Conservation (phyloP, 768 basidiomycete genomes). For the Lactifluus volemus region DNA sequence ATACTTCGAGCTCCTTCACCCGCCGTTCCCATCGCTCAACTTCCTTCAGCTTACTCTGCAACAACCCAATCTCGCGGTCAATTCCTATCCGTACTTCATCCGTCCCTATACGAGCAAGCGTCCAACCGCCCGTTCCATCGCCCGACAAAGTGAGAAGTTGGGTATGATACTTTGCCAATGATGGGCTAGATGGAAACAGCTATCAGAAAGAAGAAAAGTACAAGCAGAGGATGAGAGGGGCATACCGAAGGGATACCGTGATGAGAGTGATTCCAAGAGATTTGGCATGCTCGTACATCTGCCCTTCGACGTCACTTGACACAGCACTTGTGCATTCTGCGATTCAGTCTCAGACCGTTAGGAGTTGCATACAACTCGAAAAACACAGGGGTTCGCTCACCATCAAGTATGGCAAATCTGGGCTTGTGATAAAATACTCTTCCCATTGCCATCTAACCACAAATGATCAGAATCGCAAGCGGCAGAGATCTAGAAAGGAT, state of each 20-base stretch:
- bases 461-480: slow-evolving; percentile 10
- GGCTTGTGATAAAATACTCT: slow-evolving; percentile 87
- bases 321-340: slow-evolving; percentile 93
- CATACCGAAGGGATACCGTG: slow-evolving; percentile 80
- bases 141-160: slow-evolving; percentile 75
- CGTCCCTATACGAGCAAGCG: slow-evolving; percentile 59
- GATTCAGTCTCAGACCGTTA: slow-evolving; percentile 8
- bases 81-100: slow-evolving; percentile 67
- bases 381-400: slow-evolving; percentile 34
- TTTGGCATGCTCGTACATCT: slow-evolving; percentile 93
- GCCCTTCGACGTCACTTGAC: slow-evolving; percentile 90
- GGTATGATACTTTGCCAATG: slow-evolving; percentile 82
- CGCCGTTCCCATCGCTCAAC: slow-evolving; percentile 67
- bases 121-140: slow-evolving; percentile 63
- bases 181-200: slow-evolving; percentile 45
- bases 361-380: not conserved
- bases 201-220: not conserved
- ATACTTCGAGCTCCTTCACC: slow-evolving; percentile 50
- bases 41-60: slow-evolving; percentile 61
- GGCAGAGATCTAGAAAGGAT: not conserved
- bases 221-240: not conserved
- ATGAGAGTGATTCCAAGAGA: slow-evolving; percentile 84
- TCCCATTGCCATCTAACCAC: slow-evolving; percentile 73
- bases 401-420: slow-evolving; percentile 77
- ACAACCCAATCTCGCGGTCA: slow-evolving; percentile 59